Conservation (phyloP, 176 grass and related monocot species). For the Avena atlantica region DNA sequence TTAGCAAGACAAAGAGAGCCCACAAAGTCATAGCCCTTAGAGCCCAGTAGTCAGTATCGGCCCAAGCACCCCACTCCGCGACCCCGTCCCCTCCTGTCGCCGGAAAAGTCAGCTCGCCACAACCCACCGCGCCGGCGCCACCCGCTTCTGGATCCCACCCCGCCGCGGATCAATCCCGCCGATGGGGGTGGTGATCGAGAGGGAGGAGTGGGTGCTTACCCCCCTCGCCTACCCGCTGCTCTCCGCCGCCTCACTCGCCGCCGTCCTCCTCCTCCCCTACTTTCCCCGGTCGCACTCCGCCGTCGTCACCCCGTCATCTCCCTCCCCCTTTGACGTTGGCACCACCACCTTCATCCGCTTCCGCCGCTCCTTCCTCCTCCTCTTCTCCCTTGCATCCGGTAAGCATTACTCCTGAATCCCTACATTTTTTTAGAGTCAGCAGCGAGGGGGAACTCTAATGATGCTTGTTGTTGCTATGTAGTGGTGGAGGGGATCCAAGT, state of each 20-base stretch:
- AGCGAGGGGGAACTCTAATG: not conserved
- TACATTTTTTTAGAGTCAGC: not conserved
- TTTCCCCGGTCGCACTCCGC: constrained; percentile 50
- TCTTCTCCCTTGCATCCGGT: constrained; percentile 90
- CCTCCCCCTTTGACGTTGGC: constrained; percentile 63
- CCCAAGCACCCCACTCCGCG: not conserved
- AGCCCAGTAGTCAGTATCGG: not conserved
- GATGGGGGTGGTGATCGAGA: constrained; percentile 90
- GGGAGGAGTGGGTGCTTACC: constrained; percentile 71
- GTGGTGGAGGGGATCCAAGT: constrained; percentile 73
- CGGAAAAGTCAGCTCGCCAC: not conserved
- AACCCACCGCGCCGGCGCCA: not conserved
- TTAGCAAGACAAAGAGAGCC: not conserved
- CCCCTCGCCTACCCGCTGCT: constrained; percentile 69
- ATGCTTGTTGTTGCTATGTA: constrained; percentile 41
- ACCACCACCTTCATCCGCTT: constrained; percentile 62
- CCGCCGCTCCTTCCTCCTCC: constrained; percentile 70
- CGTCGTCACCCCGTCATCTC: constrained; percentile 2
- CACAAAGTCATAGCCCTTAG: not conserved
- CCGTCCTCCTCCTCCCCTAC: constrained; percentile 69
- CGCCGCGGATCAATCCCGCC: not conserved
- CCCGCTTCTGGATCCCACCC: not conserved
- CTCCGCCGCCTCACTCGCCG: constrained; percentile 56
- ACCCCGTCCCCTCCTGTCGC: not conserved
- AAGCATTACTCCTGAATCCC: not conserved